Percentiles rank a stretch among this genome's conserved stretches.
Conservation (phyloP, 352 stramenopile species). For the Globisporangium abappressorium region DNA sequence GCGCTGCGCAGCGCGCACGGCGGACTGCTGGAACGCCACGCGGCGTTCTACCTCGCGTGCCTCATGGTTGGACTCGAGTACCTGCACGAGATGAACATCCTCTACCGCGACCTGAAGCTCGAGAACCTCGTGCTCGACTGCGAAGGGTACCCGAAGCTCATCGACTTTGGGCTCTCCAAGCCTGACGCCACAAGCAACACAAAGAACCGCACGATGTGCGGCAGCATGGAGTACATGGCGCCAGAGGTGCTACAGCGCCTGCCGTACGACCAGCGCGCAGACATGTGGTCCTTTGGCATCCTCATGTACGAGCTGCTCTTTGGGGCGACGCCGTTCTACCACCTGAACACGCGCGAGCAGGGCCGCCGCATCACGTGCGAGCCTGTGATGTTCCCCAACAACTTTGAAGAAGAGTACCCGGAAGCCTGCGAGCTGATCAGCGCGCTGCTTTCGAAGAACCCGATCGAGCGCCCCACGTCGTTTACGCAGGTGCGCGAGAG, state of each 20-base stretch:
- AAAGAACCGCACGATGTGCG: slow-evolving; percentile 52
- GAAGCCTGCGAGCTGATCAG: slow-evolving; percentile 46
- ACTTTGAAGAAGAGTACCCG: slow-evolving; percentile 38
- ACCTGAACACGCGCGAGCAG: slow-evolving; percentile 64
- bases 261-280: slow-evolving; percentile 53
- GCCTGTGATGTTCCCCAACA: slow-evolving; percentile 49
- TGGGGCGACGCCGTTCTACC: slow-evolving; percentile 85
- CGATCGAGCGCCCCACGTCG: slow-evolving; percentile 32
- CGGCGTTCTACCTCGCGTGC: slow-evolving; percentile 94
- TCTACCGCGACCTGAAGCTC: slow-evolving; percentile 87
- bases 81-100: slow-evolving; percentile 49
- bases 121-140: slow-evolving; percentile 86
- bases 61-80: slow-evolving; percentile 91
- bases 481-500: slow-evolving; percentile 41
- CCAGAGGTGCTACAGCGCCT: slow-evolving; percentile 62
- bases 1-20: slow-evolving; percentile 33
- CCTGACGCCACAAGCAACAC: slow-evolving; percentile 40
- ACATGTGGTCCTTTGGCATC: slow-evolving; percentile 81
- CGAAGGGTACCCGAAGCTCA: slow-evolving; percentile 83
- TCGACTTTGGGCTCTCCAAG: slow-evolving; percentile 75
- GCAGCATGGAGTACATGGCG: slow-evolving; percentile 79
- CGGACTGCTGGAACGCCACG: slow-evolving; percentile 84
- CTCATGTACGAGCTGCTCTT: slow-evolving; percentile 69
- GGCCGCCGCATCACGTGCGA: slow-evolving; percentile 65
- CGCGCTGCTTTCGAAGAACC: slow-evolving; percentile 47